These are phyloP conservation scores for Plicaturopsis crispa DNA, from an alignment of 768 basidiomycete genomes.

Conservation along the genomic window DNA sequence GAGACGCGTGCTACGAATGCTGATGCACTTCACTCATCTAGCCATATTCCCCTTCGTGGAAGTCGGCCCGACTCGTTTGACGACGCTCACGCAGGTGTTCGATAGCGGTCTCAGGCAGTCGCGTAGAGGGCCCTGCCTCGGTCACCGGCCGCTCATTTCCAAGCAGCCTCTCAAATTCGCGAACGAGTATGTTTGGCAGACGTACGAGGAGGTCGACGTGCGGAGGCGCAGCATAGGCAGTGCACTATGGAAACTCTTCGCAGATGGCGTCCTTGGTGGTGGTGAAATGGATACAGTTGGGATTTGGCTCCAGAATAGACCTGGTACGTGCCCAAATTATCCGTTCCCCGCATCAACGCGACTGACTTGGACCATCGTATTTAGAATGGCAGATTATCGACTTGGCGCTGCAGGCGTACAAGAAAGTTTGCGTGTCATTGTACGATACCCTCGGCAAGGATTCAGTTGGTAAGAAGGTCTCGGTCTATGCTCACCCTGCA, in stretches of 20 bases:
- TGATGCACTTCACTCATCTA: too few relatives aligned
- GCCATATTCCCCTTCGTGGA: too few relatives aligned
- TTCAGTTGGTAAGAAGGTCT: slow-evolving; percentile 63
- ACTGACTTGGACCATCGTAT: not conserved
- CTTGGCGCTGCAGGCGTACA: slow-evolving; percentile 72
- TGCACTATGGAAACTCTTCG: slow-evolving; percentile 60
- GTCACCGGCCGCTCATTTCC: slow-evolving; percentile 60
- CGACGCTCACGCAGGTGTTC: slow-evolving; percentile 64
- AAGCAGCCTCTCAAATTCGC: slow-evolving; percentile 64
- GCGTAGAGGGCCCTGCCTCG: slow-evolving; percentile 50
- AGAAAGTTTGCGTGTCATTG: slow-evolving; percentile 77
- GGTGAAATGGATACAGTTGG: slow-evolving; percentile 71
- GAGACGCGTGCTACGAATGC: too few relatives aligned
- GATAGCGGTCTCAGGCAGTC: slow-evolving; percentile 47
- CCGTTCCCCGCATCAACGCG: slow-evolving; percentile 1
- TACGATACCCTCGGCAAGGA: slow-evolving; percentile 94
- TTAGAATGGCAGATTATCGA: slow-evolving; percentile 94
- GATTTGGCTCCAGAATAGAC: slow-evolving; percentile 76
- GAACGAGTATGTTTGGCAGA: slow-evolving; percentile 64
- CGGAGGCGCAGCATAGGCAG: slow-evolving; percentile 72
- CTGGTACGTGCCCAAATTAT: slow-evolving; percentile 39
- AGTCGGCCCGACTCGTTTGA: slow-evolving; percentile 32
- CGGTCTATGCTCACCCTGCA: not conserved
- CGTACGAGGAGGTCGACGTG: slow-evolving; percentile 65
- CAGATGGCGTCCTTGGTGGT: slow-evolving; percentile 51